These are phyloP conservation scores for Metschnikowia similis DNA, from an alignment of 805 yeast genomes.

Conservation along the genomic window DNA sequence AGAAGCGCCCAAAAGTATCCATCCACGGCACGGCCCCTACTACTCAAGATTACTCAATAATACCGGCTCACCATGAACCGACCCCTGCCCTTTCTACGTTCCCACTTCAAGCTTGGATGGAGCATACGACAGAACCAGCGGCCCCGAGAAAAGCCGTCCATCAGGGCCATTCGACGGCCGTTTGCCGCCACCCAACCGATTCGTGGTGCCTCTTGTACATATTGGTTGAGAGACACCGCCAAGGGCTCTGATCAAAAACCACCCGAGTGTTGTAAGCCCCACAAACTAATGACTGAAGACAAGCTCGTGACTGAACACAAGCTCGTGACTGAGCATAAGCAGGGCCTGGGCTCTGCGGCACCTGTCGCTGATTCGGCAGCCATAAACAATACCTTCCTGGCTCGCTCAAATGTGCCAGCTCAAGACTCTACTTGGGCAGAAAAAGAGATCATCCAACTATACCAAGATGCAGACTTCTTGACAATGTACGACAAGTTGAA, in stretches of 20 bases:
- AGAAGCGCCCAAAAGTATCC: neutral
- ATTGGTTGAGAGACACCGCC: constrained; percentile 16
- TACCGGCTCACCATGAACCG: constrained; percentile 10
- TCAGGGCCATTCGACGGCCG: constrained; percentile 14
- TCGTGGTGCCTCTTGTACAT: constrained; percentile 14
- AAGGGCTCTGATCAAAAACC: constrained; percentile 9
- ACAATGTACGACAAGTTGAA: constrained; percentile 10
- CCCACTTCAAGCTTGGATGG: constrained; percentile 11
- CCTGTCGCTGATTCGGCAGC: neutral
- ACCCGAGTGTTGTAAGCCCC: neutral
- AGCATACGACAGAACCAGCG: constrained; percentile 14
- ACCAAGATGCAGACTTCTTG: constrained; percentile 8
- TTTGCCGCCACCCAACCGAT: constrained; percentile 16
- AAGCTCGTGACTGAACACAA: neutral
- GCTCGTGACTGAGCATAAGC: too few relatives aligned
- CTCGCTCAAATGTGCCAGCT: neutral
- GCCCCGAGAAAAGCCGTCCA: constrained; percentile 9
- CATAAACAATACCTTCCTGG: neutral
- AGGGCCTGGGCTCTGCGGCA: neutral
- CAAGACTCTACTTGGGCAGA: constrained; percentile 8
- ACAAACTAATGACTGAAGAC: neutral
- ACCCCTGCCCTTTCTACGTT: constrained; percentile 13
- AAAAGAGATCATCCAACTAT: constrained; percentile 12
- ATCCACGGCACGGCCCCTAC: neutral
- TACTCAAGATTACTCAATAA: neutral